These are phyloP conservation scores for Marasmius sp. DNA, from an alignment of 1,284 basidiomycete species.

Conservation along the genomic window DNA sequence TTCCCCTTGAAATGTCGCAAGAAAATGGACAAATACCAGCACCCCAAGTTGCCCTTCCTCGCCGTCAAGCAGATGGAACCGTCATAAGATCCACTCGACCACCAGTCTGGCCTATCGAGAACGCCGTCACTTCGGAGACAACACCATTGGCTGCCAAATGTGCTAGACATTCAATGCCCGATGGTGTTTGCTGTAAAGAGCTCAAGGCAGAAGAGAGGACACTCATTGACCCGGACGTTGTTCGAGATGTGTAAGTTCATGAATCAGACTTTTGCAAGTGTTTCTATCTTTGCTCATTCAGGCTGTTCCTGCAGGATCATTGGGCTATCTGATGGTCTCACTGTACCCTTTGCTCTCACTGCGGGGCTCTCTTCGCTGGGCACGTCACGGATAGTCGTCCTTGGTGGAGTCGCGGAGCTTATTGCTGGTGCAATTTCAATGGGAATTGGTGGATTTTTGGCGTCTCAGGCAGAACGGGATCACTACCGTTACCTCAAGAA, in stretches of 20 bases:
- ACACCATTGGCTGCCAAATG: slow-evolving; percentile 60
- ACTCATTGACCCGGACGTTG: slow-evolving; percentile 81
- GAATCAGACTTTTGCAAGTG: background rate
- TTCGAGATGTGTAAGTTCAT: slow-evolving; percentile 74
- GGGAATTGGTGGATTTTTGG: slow-evolving; percentile 97
- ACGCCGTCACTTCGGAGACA: slow-evolving; percentile 34
- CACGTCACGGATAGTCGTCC: slow-evolving; percentile 83
- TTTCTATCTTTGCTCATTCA: background rate
- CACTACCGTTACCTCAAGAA: slow-evolving; percentile 84
- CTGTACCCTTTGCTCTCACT: slow-evolving; percentile 89
- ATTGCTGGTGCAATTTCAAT: slow-evolving; percentile 95
- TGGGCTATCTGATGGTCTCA: slow-evolving; percentile 94
- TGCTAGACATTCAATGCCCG: slow-evolving; percentile 48
- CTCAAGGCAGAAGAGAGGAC: slow-evolving; percentile 77
- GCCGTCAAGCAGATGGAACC: slow-evolving; percentile 1
- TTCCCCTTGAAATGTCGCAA: too few species aligned
- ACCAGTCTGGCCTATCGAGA: slow-evolving; percentile 64
- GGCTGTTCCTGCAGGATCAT: slow-evolving; percentile 64
- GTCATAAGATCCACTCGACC: slow-evolving; percentile 30
- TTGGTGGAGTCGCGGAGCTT: slow-evolving; percentile 90
- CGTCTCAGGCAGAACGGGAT: slow-evolving; percentile 94
- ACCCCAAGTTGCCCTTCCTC: slow-evolving; percentile 8
- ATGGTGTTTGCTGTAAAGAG: slow-evolving; percentile 81
- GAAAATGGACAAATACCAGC: background rate
- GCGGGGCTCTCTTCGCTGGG: slow-evolving; percentile 91